These are phyloP conservation scores for Alectoria sarmentosa DNA, from an alignment of 495 filamentous ascomycete species.

Conservation along the genomic window DNA sequence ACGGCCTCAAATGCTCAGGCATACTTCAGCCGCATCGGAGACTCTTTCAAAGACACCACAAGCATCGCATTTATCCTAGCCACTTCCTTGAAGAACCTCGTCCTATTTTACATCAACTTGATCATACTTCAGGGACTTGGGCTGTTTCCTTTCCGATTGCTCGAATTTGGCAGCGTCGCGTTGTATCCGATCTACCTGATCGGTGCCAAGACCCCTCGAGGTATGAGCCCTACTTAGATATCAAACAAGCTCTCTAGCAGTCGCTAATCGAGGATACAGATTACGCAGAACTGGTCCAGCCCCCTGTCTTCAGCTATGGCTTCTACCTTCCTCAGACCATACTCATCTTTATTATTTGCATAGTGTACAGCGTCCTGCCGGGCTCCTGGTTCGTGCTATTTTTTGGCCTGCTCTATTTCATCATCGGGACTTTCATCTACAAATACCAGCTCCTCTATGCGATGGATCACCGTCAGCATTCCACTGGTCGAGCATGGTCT, in stretches of 20 bases:
- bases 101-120: conserved; percentile 87
- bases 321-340: conserved; percentile 91
- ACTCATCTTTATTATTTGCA: conserved; percentile 85
- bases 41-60: conserved; percentile 69
- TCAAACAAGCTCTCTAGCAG: not conserved
- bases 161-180: conserved; percentile 80
- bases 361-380: conserved; percentile 87
- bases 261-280: conserved; percentile 39
- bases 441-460: conserved; percentile 98
- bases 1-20: conserved; percentile 59
- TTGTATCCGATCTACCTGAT: conserved; percentile 77
- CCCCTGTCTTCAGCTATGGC: conserved; percentile 88
- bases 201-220: conserved; percentile 77
- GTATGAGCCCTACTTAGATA: conserved; percentile 25
- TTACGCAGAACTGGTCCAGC: conserved; percentile 73
- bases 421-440: conserved; percentile 86
- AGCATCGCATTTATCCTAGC: conserved; percentile 73
- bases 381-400: conserved; percentile 74
- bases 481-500: conserved; percentile 87
- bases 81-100: conserved; percentile 60
- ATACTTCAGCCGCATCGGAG: conserved; percentile 62
- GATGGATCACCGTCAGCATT: conserved; percentile 95
- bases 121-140: conserved; percentile 90
- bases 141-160: conserved; percentile 83
- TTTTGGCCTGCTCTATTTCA: conserved; percentile 82